Evolutionary conservation across 768 basidiomycete species (phyloP).

Genomic region (Asterophora lycoperdoides): DNA sequence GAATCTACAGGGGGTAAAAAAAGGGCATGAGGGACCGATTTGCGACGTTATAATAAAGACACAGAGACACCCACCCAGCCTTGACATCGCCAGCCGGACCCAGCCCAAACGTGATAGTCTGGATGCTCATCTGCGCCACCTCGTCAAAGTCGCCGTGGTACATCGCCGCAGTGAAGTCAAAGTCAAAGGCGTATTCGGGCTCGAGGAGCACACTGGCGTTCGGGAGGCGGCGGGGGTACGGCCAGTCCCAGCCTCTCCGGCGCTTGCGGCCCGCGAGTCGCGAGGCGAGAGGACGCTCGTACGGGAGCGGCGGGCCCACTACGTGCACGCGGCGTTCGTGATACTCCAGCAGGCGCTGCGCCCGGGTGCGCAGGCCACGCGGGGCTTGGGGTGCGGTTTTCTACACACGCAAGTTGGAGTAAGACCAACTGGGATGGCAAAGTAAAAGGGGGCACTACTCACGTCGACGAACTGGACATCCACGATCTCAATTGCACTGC

Average conservation of each 20-base stretch:
- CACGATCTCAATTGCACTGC: conserved; percentile 70
- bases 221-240: conserved; percentile 28
- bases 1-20: conserved; percentile 31
- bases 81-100: conserved; percentile 34
- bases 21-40: too few relatives aligned
- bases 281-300: conserved; percentile 18
- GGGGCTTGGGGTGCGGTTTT: conserved; percentile 45
- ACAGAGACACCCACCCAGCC: conserved; percentile 38
- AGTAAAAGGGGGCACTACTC: conserved; percentile 19
- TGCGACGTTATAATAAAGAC: background rate
- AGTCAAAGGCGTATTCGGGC: conserved; percentile 24
- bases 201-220: conserved; percentile 39
- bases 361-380: conserved; percentile 54
- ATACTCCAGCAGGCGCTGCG: conserved; percentile 67
- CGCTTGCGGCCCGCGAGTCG: conserved; percentile 42
- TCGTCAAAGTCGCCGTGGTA: conserved; percentile 33
- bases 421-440: too few relatives aligned
- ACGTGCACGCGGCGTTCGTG: conserved; percentile 51
- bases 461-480: conserved; percentile 63
- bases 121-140: conserved; percentile 36
- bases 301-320: conserved; percentile 31
- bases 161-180: conserved; percentile 24
- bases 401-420: too few relatives aligned
- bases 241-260: conserved; percentile 33
- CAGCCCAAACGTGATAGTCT: conserved; percentile 48